These are phyloP conservation scores for Mortierella sp. DNA, from an alignment of 371 early-diverging fungal species.

Conservation along the genomic window DNA sequence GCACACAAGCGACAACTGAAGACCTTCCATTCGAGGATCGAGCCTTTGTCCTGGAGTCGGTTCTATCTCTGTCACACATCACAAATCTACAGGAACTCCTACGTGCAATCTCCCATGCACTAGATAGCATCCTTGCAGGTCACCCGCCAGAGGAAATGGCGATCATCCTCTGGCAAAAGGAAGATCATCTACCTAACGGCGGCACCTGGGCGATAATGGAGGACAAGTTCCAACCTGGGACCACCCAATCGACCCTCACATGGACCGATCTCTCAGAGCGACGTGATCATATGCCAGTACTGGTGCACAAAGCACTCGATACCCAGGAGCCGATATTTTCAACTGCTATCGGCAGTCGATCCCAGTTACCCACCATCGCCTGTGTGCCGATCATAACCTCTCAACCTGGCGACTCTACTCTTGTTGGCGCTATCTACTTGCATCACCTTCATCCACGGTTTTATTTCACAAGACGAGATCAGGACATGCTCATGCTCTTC, in stretches of 20 bases:
- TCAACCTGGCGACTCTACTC: slow-evolving; percentile 4
- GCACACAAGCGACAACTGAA: background rate
- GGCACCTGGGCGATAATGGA: slow-evolving; percentile 52
- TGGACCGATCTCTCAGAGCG: slow-evolving; percentile 49
- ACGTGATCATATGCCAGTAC: slow-evolving; percentile 51
- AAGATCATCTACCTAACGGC: slow-evolving; percentile 26
- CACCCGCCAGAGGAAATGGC: slow-evolving; percentile 55
- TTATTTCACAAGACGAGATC: slow-evolving; percentile 49
- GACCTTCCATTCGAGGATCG: slow-evolving; percentile 34
- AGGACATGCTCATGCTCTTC: slow-evolving; percentile 44
- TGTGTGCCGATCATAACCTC: slow-evolving; percentile 42
- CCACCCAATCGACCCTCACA: slow-evolving; percentile 33
- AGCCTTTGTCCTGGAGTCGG: slow-evolving; percentile 43
- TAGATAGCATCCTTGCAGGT: slow-evolving; percentile 36
- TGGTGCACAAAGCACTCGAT: slow-evolving; percentile 42
- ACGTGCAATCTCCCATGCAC: slow-evolving; percentile 33
- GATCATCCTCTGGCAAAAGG: slow-evolving; percentile 51
- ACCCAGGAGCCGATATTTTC: slow-evolving; percentile 49
- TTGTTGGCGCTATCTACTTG: slow-evolving; percentile 41
- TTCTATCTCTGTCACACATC: slow-evolving; percentile 29
- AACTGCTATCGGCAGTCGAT: slow-evolving; percentile 46
- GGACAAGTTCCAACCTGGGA: slow-evolving; percentile 40
- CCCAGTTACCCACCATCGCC: slow-evolving; percentile 49
- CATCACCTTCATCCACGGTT: slow-evolving; percentile 51
- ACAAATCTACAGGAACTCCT: slow-evolving; percentile 34